A percentile compares a stretch with the other conserved stretches of the same genome.
Evolutionary conservation across 208 protist species (phyloP).

Genomic region (Leishmania lainsoni): DNA sequence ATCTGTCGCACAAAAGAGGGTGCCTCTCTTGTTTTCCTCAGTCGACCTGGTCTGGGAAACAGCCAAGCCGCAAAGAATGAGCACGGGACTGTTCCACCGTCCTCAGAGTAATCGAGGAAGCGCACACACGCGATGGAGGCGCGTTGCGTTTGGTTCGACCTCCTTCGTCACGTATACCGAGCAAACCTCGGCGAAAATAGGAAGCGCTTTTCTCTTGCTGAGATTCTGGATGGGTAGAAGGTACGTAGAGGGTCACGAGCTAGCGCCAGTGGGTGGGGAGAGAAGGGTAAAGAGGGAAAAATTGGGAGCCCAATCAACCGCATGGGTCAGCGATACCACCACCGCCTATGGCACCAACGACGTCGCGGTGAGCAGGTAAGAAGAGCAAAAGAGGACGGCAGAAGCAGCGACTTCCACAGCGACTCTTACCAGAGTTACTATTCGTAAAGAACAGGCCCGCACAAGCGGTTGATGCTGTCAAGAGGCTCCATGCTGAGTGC

Average conservation of each 20-base stretch:
- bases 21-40: background rate
- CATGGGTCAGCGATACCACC: background rate
- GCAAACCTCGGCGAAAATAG: background rate
- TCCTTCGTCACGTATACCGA: background rate
- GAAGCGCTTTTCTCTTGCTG: background rate
- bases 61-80: background rate
- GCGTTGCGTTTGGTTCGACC: background rate
- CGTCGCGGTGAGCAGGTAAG: background rate
- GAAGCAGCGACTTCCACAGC: background rate
- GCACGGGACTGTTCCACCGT: no score
- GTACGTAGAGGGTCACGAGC: background rate
- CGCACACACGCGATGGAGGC: background rate
- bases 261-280: background rate
- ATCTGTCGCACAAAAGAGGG: background rate
- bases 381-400: background rate
- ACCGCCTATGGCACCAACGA: background rate
- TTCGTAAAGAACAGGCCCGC: background rate
- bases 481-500: background rate
- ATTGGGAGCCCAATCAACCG: background rate
- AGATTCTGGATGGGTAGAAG: background rate
- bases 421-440: background rate
- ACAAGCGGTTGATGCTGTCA: background rate
- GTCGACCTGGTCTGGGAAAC: no score
- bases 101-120: background rate
- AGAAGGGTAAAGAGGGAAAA: background rate